Evolutionary conservation across 306 rosid species (phyloP), one percentile per base, ranked within the genome.

Genomic region (barrel medic (Medicago truncatula)): DNA sequence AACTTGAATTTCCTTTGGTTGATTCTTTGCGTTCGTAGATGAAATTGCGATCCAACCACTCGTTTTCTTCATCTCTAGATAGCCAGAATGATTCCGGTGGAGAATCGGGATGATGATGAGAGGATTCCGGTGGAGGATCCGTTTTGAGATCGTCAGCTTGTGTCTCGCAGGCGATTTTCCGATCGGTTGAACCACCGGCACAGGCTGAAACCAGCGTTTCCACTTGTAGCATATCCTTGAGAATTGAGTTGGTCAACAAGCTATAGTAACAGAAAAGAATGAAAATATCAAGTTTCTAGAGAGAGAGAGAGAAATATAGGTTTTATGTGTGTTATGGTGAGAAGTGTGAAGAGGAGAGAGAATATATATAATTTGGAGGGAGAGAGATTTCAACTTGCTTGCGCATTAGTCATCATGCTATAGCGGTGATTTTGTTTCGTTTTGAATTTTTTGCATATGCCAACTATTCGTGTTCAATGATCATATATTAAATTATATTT

Each of bases 71-170:
- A 31, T 90, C 97, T 39, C 80, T 86, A 0, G 98, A 95, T 28
- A 95, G 92, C 91, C 89, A 92, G 34, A 92, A 80, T 1, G 97
- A 89, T n/a, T 92, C 95, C 69, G 98, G 98, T 20, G 97, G 97
- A 7, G 96, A 90, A 47, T 92, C 97, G 4, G 89, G 84, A 34
- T 84, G 81, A 34, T 84, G 81, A 4, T 59, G 73, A 46, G 16
- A 46, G 6, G 6, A 15, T 18, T 64, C 86, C 67, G 73, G 81
- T 1, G 57, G 91, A 72, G 53, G 92, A 75, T 81, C 90, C 53
- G 71, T 50, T 9, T 60, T 64, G 44, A 79, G 57, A 25, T 73
- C 88, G 25, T 75, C 77, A 54, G 87, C 89, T n/a, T 76, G 90
- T 5, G 96, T 70, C 68, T 91, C 96, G 78, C 93, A 89, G 70